These are phyloP conservation scores for Mycena vitilis DNA, from an alignment of 768 basidiomycete species.

Conservation along the genomic window DNA sequence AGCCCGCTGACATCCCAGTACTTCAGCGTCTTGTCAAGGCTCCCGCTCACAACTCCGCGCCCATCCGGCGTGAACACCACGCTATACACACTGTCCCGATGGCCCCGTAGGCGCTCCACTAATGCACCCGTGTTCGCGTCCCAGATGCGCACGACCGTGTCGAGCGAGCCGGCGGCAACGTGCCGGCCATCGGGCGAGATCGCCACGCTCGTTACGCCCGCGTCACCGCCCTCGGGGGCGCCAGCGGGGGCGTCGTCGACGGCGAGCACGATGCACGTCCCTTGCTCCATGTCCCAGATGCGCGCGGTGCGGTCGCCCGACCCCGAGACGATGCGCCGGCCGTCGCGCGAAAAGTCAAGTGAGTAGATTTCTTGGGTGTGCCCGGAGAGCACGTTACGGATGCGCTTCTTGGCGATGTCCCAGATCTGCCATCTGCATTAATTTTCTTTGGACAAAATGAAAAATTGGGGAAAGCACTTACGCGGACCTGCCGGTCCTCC, in stretches of 20 bases:
- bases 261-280: slow-evolving; percentile 34
- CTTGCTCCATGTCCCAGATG: slow-evolving; percentile 45
- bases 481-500: slow-evolving; percentile 93
- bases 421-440: slow-evolving; percentile 70
- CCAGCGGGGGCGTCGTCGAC: slow-evolving; percentile 35
- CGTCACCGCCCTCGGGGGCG: slow-evolving; percentile 42
- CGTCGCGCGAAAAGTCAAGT: slow-evolving; percentile 87
- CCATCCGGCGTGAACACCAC: slow-evolving; percentile 95
- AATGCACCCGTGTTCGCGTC: slow-evolving; percentile 66
- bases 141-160: slow-evolving; percentile 78
- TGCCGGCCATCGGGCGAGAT: slow-evolving; percentile 69
- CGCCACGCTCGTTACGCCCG: slow-evolving; percentile 72
- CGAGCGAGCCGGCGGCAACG: slow-evolving; percentile 58
- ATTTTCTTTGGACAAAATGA: neutral
- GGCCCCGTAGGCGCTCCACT: slow-evolving; percentile 82
- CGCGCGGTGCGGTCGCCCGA: slow-evolving; percentile 64
- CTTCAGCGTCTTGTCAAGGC: slow-evolving; percentile 89
- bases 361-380: slow-evolving; percentile 95
- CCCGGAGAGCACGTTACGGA: slow-evolving; percentile 81
- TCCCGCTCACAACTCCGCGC: slow-evolving; percentile 90
- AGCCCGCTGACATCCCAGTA: slow-evolving; percentile 88
- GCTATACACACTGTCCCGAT: slow-evolving; percentile 88
- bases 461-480: slow-evolving; percentile 49
- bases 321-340: slow-evolving; percentile 80
- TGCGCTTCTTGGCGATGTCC: slow-evolving; percentile 84